Base-by-base conservation (phyloP, 768 basidiomycete genomes). In the Hericium rajendrae region DNA sequence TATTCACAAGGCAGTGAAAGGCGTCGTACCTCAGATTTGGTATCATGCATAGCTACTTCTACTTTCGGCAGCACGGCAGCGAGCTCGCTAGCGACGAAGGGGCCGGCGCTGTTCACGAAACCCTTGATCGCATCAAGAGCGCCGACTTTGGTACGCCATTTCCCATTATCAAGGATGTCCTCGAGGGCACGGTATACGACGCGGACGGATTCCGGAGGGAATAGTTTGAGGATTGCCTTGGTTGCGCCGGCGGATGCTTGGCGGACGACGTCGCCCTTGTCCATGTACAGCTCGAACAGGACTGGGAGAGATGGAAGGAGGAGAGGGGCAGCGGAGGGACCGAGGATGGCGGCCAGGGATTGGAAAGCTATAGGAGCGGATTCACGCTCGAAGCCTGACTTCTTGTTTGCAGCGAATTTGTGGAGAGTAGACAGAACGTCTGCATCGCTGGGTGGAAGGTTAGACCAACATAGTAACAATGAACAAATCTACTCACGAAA, bases 61-160 rank as follows among this genome's bases (percentile, higher is more conserved):
- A 98, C 84, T 65, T 83, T 86, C 18, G 94, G 94, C 50, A 98
- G 80, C 48, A 90, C 82, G 10, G 75, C 73, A 15, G 83, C 94
- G 39, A 98, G 75, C 66, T 94, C 85, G 37, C 82, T 79, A n/a
- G 91, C 93, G 52, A 97, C 88, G 46, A 78, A 76, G 55, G 86
- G 86, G 60, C 78, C 79, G 53, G 88, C 86, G 15, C 81, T 75
- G 46, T 74, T 74, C 32, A 86, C 86, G 61, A 93, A 85, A 48
- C 69, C 73, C 68, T 84, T 91, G 68, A 97, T 80, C 2, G 92
- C 83, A 63, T 97, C 93, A 37, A 98, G 74, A 6, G 85, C 91
- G 15, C 89, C 93, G n/a, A 97, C 86, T 76, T 97, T 97, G 57
- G 87, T 83, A 62, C 86, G 81, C 95, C 95, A 98, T 73, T 97